A percentile compares a stretch with the other conserved stretches of the same genome.
Evolutionary conservation across 2,329 filamentous ascomycete species (phyloP).

Genomic region (Penicillium verrucosum): DNA sequence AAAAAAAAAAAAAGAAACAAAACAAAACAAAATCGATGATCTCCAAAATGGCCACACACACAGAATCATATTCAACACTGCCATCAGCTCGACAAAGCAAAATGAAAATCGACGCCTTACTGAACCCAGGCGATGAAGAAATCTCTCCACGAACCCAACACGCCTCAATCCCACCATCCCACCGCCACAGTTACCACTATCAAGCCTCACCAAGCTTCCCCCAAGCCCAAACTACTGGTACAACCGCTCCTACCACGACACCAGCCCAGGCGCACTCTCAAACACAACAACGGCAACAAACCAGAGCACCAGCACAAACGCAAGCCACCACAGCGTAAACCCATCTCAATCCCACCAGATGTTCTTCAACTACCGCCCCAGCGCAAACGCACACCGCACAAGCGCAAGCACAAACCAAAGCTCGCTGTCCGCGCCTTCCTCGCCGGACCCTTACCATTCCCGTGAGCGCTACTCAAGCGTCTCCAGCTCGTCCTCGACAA

Average conservation of each 20-base stretch:
- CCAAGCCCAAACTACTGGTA: constrained; percentile 31
- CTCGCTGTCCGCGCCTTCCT: constrained; percentile 20
- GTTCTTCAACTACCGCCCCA: constrained; percentile 2
- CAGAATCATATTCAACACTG: constrained; percentile 19
- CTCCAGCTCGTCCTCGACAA: constrained; percentile 39
- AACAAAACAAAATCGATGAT: neutral
- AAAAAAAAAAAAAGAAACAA: too few relatives aligned
- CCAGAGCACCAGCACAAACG: constrained; percentile 14
- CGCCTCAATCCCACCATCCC: constrained; percentile 12
- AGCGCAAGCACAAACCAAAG: constrained; percentile 11
- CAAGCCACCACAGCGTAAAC: neutral
- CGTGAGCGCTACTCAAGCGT: constrained; percentile 43
- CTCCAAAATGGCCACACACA: constrained; percentile 15
- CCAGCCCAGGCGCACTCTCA: constrained; percentile 14
- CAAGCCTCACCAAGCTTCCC: constrained; percentile 29
- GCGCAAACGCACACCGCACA: neutral
- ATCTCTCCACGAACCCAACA: constrained; percentile 20
- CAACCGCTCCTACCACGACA: constrained; percentile 21
- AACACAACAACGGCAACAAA: constrained; percentile 16
- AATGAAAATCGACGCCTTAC: constrained; percentile 36
- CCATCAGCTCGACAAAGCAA: constrained; percentile 29
- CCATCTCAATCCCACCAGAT: neutral
- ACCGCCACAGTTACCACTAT: constrained; percentile 17
- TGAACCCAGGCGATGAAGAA: constrained; percentile 31
- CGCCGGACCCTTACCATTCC: constrained; percentile 35